Base-by-base conservation (phyloP, 164 flowering plant genomes). In the Protea cynaroides region DNA sequence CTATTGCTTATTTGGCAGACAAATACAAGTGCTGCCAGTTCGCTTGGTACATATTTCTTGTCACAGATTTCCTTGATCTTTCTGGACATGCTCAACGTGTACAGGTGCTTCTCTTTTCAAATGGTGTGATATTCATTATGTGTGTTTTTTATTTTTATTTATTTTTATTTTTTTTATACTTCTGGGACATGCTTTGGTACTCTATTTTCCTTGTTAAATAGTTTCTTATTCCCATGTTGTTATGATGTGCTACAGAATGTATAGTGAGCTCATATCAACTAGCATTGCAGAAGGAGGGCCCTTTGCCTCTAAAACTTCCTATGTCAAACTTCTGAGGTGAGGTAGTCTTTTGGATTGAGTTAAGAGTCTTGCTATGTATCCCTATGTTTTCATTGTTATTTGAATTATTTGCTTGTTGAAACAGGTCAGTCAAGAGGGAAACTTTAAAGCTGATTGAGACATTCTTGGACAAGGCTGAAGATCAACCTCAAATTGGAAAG, bases 51-150 rank as follows among this genome's bases (percentile, higher is more conserved):
- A 44, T 88, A 66, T 70, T 94, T 89, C 78, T 72, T 91, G 37
- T 69, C 95, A 15, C 99, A 94, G 75, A 94, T 94, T 38, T 73
- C 96, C 37, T 69, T 85, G 71, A 94, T 91, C 76, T 94, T 88
- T 76, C 74, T 94, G 83, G 99, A 94, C 78, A 91, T 94, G 99
- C 90, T 94, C 55, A 94, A 91, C 67, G 96, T 94, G 11, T 94
- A 94, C 84, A 91, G 90, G 99, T 94, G 76, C 47, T 22, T 11
- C n/a, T 34, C 3, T 37, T 10, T 59, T 9, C 19, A 25, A 61
- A 25, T 54, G 60, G 22, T 70, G 7, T 40, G 8, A 49, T 12
- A 43, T 64, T 53, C 17, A 3, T 25, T 53, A 59, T 47, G 17
- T n/a, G 25, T 25, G 22, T 65, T 24, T 14, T n/a, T n/a, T n/a